These are phyloP conservation scores for Wolfiporia cocos DNA, from an alignment of 1,284 basidiomycete species.

Conservation along the genomic window DNA sequence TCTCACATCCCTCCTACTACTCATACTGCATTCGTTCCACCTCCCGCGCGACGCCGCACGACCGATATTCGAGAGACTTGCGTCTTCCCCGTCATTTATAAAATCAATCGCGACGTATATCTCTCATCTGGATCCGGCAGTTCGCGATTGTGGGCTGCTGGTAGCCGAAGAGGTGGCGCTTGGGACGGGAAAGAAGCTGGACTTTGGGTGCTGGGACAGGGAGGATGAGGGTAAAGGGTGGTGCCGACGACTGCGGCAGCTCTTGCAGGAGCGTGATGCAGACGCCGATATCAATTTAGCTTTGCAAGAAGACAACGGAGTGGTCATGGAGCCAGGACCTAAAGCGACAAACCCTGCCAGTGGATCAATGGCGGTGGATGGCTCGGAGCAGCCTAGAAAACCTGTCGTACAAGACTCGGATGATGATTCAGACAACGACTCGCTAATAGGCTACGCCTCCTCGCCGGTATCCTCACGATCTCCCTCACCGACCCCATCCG, in stretches of 20 bases:
- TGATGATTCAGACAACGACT: slow-evolving; percentile 81
- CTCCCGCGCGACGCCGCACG: slow-evolving; percentile 34
- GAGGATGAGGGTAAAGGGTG: slow-evolving; percentile 63
- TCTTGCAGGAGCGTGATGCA: slow-evolving; percentile 46
- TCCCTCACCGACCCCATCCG: slow-evolving; percentile 72
- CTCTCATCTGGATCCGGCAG: slow-evolving; percentile 66
- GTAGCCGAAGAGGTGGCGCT: slow-evolving; percentile 77
- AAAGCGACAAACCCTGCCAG: not conserved
- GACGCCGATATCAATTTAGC: slow-evolving; percentile 31
- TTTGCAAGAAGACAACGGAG: slow-evolving; percentile 8
- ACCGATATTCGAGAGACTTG: slow-evolving; percentile 32
- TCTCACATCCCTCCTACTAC: slow-evolving; percentile 64
- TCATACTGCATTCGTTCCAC: slow-evolving; percentile 56
- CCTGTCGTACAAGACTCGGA: slow-evolving; percentile 20
- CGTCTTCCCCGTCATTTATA: slow-evolving; percentile 62
- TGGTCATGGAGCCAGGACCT: not conserved
- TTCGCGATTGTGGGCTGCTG: slow-evolving; percentile 92
- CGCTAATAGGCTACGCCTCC: slow-evolving; percentile 72
- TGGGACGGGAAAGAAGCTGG: slow-evolving; percentile 56
- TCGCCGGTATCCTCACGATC: slow-evolving; percentile 61
- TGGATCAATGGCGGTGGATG: not conserved
- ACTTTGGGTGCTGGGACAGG: slow-evolving; percentile 85
- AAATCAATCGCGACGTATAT: slow-evolving; percentile 74
- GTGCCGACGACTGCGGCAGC: slow-evolving; percentile 50
- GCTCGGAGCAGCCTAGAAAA: slow-evolving; percentile 2